These are phyloP conservation scores for Lipomyces spencermartinsiae DNA, from an alignment of 805 yeast species.

Conservation along the genomic window DNA sequence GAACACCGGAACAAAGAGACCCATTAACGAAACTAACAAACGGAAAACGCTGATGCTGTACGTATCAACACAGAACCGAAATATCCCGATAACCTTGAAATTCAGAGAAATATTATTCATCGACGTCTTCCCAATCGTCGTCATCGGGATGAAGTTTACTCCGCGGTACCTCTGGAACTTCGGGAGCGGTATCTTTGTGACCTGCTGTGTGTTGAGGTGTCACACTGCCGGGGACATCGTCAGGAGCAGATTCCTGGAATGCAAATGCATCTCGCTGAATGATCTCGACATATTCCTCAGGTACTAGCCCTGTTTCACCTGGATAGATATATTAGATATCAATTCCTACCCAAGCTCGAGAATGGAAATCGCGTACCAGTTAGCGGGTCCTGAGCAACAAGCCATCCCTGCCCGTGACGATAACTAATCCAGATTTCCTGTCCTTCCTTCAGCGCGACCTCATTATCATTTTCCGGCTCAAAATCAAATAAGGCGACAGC, in stretches of 20 bases:
- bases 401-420: constrained; percentile 98
- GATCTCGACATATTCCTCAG: constrained; percentile 87
- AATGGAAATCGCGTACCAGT: constrained; percentile 52
- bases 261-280: constrained; percentile 41
- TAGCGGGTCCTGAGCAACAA: constrained; percentile 81
- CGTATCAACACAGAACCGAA: background rate
- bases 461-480: constrained; percentile 93
- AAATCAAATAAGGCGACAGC: constrained; percentile 92
- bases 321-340: background rate
- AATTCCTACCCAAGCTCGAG: background rate
- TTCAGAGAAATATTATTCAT: constrained; percentile 5
- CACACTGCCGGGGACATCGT: background rate
- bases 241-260: background rate
- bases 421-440: constrained; percentile 85
- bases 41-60: background rate
- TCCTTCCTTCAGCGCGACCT: constrained; percentile 76
- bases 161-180: background rate
- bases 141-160: constrained; percentile 31
- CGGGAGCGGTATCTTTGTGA: background rate
- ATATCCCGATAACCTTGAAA: background rate
- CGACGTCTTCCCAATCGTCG: constrained; percentile 40
- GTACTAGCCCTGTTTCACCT: constrained; percentile 83
- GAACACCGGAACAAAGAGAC: background rate
- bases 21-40: background rate
- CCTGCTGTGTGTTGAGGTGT: background rate